A percentile compares a stretch with the other conserved stretches of the same genome.
These are phyloP conservation scores for Hanseniaspora valbyensis DNA, from an alignment of 805 yeast species.

Conservation along the genomic window DNA sequence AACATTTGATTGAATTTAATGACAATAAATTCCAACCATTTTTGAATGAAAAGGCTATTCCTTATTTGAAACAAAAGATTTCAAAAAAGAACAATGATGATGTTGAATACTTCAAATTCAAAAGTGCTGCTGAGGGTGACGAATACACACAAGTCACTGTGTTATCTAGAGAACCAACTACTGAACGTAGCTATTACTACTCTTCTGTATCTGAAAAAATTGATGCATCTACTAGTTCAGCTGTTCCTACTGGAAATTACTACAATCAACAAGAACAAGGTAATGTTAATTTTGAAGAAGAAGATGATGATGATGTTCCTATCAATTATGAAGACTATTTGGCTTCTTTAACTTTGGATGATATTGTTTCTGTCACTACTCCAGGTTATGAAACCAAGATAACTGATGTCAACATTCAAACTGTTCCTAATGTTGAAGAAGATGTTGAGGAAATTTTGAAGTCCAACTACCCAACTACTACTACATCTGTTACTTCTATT, in stretches of 20 bases:
- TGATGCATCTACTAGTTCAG: not conserved
- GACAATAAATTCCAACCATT: slow-evolving; percentile 3
- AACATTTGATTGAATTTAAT: not conserved
- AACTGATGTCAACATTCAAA: slow-evolving; percentile 10
- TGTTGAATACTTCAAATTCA: slow-evolving; percentile 12
- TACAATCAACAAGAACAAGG: too few relatives aligned
- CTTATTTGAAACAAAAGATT: slow-evolving; percentile 4
- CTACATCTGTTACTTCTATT: not conserved
- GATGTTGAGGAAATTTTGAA: slow-evolving; percentile 5
- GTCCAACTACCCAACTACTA: not conserved
- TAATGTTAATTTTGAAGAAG: not conserved
- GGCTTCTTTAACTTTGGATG: slow-evolving; percentile 5
- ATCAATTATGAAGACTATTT: slow-evolving; percentile 8
- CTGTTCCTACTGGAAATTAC: not conserved
- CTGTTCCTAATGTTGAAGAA: slow-evolving; percentile 16
- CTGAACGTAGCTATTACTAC: not conserved
- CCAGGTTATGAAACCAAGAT: slow-evolving; percentile 6
- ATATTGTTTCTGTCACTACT: slow-evolving; percentile 13
- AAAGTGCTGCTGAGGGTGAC: not conserved
- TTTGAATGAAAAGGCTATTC: slow-evolving; percentile 4
- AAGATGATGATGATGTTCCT: not conserved
- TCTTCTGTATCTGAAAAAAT: not conserved
- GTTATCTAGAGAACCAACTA: not conserved
- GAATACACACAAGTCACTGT: slow-evolving; percentile 3
- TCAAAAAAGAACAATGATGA: not conserved